Base-by-base conservation (phyloP, 2,329 filamentous ascomycete species). In the Fusarium globosum region DNA sequence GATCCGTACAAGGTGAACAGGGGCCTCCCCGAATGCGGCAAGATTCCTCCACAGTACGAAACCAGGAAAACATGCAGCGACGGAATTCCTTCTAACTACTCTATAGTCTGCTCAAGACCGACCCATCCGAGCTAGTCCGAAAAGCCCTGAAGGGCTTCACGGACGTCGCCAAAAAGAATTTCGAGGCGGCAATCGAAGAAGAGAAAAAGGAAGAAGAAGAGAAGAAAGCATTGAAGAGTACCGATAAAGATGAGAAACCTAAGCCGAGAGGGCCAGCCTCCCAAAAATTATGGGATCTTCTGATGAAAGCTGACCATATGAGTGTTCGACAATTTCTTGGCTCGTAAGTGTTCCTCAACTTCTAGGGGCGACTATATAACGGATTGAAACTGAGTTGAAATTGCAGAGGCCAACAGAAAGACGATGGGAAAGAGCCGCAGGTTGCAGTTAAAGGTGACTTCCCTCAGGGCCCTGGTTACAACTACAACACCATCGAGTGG, bases 371-470 rank as follows among this genome's bases (percentile, higher is more conserved):
- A n/a, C n/a, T n/a, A n/a, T n/a, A n/a, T n/a, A n/a, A n/a, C n/a
- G n/a, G n/a, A n/a, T n/a, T n/a, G n/a, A n/a, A n/a, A n/a, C 28
- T 30, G 8, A 30, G 3, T 30, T 30, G 28, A 30, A 1, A 3
- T 3, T 3, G 3, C 28, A 30, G 43, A 14, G 23, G 43, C 23
- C 43, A 15, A 6, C 0, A 0, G 23, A 14, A 0, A 26, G 4
- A 46, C 0, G 4, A 10, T 3, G 23, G 8, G 2, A 0, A 45
- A 14, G 23, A 26, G 1, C 12, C 23, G 0, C 0, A 26, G 16
- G 11, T 3, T 21, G 4, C 12, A 7, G 23, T 1, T 1, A 18
- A 15, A 16, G 23, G 6, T 7, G 43, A 28, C 0, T 28, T 46
- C 12, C 43, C 23, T 1, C 0, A 15, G 13, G n/a, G 43, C 6